Evolutionary conservation across 2,329 filamentous ascomycete genomes (phyloP), one percentile per base, ranked within the genome.

Genomic region (Aspergillus fischeri): DNA sequence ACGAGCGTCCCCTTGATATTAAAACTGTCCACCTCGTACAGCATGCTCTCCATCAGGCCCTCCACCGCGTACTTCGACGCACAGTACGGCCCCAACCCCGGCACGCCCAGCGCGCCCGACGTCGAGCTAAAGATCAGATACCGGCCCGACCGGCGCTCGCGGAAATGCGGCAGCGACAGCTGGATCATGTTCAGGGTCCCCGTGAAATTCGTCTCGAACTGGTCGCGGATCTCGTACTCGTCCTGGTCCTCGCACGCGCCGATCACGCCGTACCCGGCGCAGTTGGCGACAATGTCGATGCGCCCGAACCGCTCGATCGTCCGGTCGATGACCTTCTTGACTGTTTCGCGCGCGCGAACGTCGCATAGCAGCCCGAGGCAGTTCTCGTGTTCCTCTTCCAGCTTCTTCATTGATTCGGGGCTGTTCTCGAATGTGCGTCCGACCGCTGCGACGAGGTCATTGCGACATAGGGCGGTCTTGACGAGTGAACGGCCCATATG

Each of bases 191-290:
- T 90, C 58, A 97, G 76, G 0, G 92, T 95, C 54, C 94, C 94
- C 81, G 96, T 93, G 75, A 97, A 96, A 75, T 99, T 99, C 24
- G 92, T 97, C 79, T 95, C 91, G 76, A 97, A 97, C 74, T 97
- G 94, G 68, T 96, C 93, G 57, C 92, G 89, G 65, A 97, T 84
- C 70, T 97, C 94, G 73, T 92, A 88, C 71, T 96, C 91, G 73
- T 97, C 92, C 77, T 97, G 94, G 75, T 97, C 94, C 76, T 97
- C 94, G 75, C 92, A 97, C 1, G 93, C 88, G 28, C 91, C 93
- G 65, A 97, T 96, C 54, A 99, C 92, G 53, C 92, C 93, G 75
- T 96, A 97, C 17, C 93, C 93, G 11, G 91, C 92, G 76, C 92
- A 96, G 74, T 96, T 97, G 65, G 89, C 92, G 57, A 97, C 88